phyloP scores from a whole-genome alignment of 768 basidiomycete genomes.

The Epithele typhae region DNA sequence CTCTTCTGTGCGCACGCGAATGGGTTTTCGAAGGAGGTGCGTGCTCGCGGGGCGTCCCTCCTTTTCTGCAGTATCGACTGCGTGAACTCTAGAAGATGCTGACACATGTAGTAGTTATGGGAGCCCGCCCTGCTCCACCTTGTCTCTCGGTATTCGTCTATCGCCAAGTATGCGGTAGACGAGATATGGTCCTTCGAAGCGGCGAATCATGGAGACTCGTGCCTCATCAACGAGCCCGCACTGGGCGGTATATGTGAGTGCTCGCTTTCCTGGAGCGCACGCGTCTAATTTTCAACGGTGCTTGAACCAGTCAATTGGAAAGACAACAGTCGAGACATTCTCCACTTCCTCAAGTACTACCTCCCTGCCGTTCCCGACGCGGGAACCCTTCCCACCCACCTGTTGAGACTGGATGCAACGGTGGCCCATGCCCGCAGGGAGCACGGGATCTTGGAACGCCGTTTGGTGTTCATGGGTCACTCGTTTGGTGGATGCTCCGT shows the following conservation, averaged over 20 bases:
- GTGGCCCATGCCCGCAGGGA: constrained; percentile 39
- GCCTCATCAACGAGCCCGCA: constrained; percentile 54
- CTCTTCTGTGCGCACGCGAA: constrained; percentile 81
- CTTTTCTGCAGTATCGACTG: not conserved
- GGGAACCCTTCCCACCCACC: constrained; percentile 43
- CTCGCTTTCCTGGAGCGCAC: not conserved
- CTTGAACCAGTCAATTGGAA: constrained; percentile 64
- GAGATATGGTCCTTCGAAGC: constrained; percentile 84
- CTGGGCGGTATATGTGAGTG: constrained; percentile 58
- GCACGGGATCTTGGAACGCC: constrained; percentile 48
- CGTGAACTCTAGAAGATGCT: not conserved
- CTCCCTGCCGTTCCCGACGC: constrained; percentile 40
- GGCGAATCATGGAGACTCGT: constrained; percentile 83
- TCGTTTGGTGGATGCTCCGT: constrained; percentile 79
- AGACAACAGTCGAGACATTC: constrained; percentile 73
- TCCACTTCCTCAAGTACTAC: constrained; percentile 69
- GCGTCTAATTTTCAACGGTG: not conserved
- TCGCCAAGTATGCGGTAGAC: constrained; percentile 40
- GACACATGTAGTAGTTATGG: constrained; percentile 54
- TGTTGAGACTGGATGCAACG: constrained; percentile 42
- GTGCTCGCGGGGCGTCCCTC: not conserved
- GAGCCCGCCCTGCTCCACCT: constrained; percentile 61
- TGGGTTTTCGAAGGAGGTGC: constrained; percentile 83
- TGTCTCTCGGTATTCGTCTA: constrained; percentile 35
- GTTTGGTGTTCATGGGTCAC: constrained; percentile 72